Conservation (phyloP, 2,329 filamentous ascomycete species). For the Microcyclospora tardicrescens region DNA sequence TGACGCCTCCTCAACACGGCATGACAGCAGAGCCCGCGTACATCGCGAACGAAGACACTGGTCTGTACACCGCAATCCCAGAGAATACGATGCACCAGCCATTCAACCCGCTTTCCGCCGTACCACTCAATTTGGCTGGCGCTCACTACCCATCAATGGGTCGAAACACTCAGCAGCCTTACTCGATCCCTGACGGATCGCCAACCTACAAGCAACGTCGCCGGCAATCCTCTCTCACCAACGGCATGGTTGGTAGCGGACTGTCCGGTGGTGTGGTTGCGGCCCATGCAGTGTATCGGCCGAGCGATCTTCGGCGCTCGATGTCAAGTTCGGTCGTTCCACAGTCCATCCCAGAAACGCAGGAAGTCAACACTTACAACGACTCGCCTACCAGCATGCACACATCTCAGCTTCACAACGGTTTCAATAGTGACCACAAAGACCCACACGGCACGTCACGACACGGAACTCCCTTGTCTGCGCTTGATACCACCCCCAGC, state of each 20-base stretch:
- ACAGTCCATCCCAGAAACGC: conserved; percentile 37
- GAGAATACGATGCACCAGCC: conserved; percentile 66
- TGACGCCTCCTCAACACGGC: conserved; percentile 88
- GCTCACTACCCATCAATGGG: conserved; percentile 64
- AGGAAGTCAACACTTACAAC: conserved; percentile 60
- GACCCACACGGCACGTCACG: conserved; percentile 74
- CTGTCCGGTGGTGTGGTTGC: conserved; percentile 42
- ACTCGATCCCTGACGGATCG: conserved; percentile 81
- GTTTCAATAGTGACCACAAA: conserved; percentile 58
- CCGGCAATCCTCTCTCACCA: conserved; percentile 83
- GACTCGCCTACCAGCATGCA: conserved; percentile 68
- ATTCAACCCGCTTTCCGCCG: conserved; percentile 79
- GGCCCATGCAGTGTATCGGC: conserved; percentile 54
- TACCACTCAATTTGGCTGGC: conserved; percentile 72
- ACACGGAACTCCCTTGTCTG: conserved; percentile 76
- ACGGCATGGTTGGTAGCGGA: conserved; percentile 45
- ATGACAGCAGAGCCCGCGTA: conserved; percentile 84
- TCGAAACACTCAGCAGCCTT: conserved; percentile 67
- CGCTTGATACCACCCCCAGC: conserved; percentile 69
- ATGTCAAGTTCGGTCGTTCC: conserved; percentile 79
- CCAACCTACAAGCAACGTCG: conserved; percentile 97
- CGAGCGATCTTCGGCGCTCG: conserved; percentile 82
- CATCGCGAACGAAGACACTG: conserved; percentile 95
- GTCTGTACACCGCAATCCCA: conserved; percentile 86
- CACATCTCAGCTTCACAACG: conserved; percentile 44